Percentiles rank a stretch among this genome's conserved stretches.
phyloP scores from a whole-genome alignment of 495 filamentous ascomycete species.

The Letharia lupina region DNA sequence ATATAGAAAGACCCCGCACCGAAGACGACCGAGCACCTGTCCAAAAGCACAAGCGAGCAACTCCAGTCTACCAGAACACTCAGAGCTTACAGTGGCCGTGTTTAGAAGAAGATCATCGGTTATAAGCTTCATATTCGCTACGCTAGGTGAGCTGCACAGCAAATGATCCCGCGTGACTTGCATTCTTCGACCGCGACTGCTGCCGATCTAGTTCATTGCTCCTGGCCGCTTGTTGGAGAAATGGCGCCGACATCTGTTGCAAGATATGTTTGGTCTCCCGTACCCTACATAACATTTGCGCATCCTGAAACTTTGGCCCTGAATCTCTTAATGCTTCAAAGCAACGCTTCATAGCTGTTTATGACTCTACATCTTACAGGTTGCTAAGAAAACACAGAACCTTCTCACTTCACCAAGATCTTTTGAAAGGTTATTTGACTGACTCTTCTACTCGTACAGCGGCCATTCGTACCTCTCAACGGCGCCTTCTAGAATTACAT shows the following conservation, averaged over 20 bases:
- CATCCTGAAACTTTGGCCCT: not conserved
- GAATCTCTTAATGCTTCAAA: not conserved
- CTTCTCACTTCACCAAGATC: not conserved
- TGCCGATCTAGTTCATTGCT: not conserved
- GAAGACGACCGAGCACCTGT: not conserved
- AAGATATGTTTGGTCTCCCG: not conserved
- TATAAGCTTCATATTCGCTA: not conserved
- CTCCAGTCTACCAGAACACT: not conserved
- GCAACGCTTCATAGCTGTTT: not conserved
- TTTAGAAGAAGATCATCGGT: not conserved
- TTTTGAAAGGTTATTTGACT: not conserved
- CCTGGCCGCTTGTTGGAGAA: not conserved
- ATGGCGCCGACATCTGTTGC: not conserved
- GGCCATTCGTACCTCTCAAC: not conserved
- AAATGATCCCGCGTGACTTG: not conserved
- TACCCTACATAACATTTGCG: not conserved
- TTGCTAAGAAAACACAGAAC: not conserved
- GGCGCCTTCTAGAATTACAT: not conserved
- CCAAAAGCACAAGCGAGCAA: not conserved
- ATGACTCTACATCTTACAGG: not conserved
- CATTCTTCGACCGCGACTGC: not conserved
- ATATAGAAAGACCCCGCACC: not conserved
- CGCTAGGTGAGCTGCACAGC: not conserved
- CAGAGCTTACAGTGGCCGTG: not conserved
- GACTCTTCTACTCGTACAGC: not conserved